Evolutionary conservation across 306 rosid species (phyloP).

Genomic region (Vicia villosa): DNA sequence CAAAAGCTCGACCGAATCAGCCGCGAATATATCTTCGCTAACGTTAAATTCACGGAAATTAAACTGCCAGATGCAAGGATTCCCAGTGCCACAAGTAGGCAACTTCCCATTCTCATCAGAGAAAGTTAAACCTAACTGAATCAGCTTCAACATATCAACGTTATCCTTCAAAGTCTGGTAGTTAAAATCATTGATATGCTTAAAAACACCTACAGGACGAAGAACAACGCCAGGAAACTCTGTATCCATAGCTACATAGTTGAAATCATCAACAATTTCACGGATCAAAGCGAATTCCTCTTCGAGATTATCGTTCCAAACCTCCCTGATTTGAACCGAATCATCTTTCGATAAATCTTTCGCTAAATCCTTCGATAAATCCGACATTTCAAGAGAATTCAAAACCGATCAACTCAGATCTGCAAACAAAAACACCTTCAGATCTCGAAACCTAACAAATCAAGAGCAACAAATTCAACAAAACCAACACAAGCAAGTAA

Average conservation of each 20-base stretch:
- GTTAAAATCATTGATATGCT: slow-evolving; percentile 74
- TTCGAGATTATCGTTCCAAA: slow-evolving; percentile 80
- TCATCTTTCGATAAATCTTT: slow-evolving; percentile 53
- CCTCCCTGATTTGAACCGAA: slow-evolving; percentile 85
- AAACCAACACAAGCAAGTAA: neutral
- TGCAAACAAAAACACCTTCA: slow-evolving; percentile 36
- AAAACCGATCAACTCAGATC: slow-evolving; percentile 65
- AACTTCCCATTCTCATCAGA: slow-evolving; percentile 75
- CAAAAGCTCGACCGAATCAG: slow-evolving; percentile 49
- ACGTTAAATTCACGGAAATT: slow-evolving; percentile 49
- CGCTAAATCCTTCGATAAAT: slow-evolving; percentile 44
- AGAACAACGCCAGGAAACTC: slow-evolving; percentile 96
- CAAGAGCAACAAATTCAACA: neutral
- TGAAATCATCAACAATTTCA: slow-evolving; percentile 58
- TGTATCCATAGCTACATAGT: slow-evolving; percentile 83
- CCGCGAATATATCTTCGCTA: slow-evolving; percentile 48
- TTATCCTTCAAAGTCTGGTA: slow-evolving; percentile 82
- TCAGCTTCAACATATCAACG: slow-evolving; percentile 90
- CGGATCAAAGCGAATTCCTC: slow-evolving; percentile 79
- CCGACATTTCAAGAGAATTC: slow-evolving; percentile 61
- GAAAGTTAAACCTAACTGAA: slow-evolving; percentile 88
- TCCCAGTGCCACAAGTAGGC: slow-evolving; percentile 68
- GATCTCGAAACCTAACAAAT: slow-evolving; percentile 38
- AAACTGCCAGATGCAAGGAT: slow-evolving; percentile 51
- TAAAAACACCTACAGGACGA: slow-evolving; percentile 78